phyloP scores from a whole-genome alignment of 495 filamentous ascomycete species.

The Aspergillus carlsbadensis region DNA sequence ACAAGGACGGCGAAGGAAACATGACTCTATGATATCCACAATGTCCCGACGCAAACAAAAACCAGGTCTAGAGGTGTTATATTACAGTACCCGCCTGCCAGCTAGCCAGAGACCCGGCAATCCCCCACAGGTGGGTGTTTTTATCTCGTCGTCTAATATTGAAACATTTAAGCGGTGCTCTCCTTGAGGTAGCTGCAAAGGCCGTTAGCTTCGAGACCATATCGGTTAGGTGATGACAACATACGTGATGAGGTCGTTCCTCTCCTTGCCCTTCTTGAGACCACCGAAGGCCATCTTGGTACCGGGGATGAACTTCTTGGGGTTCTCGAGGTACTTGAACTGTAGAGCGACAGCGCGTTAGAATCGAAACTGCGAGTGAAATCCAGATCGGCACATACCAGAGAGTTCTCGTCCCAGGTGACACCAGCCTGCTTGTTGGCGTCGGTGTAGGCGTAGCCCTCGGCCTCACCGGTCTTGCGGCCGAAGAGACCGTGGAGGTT shows the following conservation, averaged over 20 bases:
- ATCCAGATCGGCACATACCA: conserved; percentile 56
- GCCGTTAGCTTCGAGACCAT: conserved; percentile 6
- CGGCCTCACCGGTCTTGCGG: conserved; percentile 86
- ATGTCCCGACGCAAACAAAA: conserved; percentile 22
- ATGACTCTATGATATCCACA: conserved; percentile 26
- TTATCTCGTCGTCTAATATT: conserved; percentile 7
- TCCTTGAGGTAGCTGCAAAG: conserved; percentile 64
- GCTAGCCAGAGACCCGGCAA: conserved; percentile 17
- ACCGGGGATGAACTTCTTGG: conserved; percentile 95
- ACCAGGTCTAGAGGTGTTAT: conserved; percentile 34
- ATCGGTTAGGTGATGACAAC: conserved; percentile 29
- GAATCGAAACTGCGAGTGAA: background rate
- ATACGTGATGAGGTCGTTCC: conserved; percentile 98
- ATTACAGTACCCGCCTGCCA: conserved; percentile 41
- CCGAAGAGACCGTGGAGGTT: conserved; percentile 97
- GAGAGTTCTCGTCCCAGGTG: conserved; percentile 79
- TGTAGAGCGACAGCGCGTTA: conserved; percentile 31
- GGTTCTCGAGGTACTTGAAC: conserved; percentile 90
- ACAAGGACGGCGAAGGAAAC: conserved; percentile 21
- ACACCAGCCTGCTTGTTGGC: conserved; percentile 98
- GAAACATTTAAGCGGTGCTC: conserved; percentile 53
- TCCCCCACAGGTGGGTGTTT: conserved; percentile 22
- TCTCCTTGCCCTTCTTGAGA: conserved; percentile 99
- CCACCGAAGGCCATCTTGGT: conserved; percentile 99
- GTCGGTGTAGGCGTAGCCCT: conserved; percentile 97